These are phyloP conservation scores for Mycena maculata DNA, from an alignment of 768 basidiomycete genomes.

Conservation along the genomic window DNA sequence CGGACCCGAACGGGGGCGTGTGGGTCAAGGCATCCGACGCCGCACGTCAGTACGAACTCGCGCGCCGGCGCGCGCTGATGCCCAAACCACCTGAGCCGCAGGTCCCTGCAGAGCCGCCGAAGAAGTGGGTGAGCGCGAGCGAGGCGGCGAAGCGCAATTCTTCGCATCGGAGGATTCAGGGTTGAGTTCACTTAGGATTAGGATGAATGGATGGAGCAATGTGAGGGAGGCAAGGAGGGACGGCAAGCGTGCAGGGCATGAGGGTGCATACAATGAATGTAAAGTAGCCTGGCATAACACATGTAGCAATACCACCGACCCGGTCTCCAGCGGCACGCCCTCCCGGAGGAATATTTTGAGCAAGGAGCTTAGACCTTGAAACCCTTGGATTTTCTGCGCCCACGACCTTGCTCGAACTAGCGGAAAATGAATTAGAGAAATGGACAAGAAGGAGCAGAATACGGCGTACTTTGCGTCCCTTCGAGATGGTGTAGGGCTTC, in stretches of 20 bases:
- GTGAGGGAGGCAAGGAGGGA: too few relatives aligned
- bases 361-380: constrained; percentile 85
- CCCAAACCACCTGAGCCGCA: constrained; percentile 5
- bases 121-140: constrained; percentile 33
- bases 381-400: constrained; percentile 97
- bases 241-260: too few relatives aligned
- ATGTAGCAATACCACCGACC: constrained; percentile 48
- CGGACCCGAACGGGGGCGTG: constrained; percentile 17
- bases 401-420: constrained; percentile 96
- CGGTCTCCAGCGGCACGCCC: constrained; percentile 40
- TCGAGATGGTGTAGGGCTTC: constrained; percentile 95
- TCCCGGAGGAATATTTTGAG: constrained; percentile 39
- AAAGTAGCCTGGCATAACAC: constrained; percentile 47
- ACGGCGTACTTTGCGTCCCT: constrained; percentile 87
- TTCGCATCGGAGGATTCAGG: constrained; percentile 15
- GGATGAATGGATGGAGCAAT: neutral
- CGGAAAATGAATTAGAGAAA: constrained; percentile 1
- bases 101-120: constrained; percentile 3
- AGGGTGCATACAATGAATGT: constrained; percentile 31
- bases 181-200: constrained; percentile 3
- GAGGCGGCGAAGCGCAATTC: constrained; percentile 25
- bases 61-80: constrained; percentile 21
- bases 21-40: constrained; percentile 33
- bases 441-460: neutral
- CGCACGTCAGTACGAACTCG: constrained; percentile 20